These are phyloP conservation scores for Nematocida sp. DNA, from an alignment of 371 early-diverging fungal genomes.

Conservation along the genomic window DNA sequence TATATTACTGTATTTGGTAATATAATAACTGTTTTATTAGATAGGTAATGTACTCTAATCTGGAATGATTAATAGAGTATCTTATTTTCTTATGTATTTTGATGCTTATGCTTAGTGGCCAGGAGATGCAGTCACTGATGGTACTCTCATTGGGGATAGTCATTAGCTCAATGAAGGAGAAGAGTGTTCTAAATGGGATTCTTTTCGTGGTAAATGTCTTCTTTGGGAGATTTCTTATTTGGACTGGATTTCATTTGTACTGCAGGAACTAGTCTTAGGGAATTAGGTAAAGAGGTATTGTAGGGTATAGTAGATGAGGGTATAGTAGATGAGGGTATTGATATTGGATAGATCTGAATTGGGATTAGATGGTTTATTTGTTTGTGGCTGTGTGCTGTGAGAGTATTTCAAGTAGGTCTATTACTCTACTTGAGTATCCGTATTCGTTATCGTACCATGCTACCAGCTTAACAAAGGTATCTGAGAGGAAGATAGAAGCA, in stretches of 20 bases:
- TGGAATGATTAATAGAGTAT: no score
- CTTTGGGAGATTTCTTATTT: slow-evolving; percentile 22
- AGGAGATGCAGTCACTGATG: background rate
- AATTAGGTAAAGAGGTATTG: no score
- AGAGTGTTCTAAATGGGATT: background rate
- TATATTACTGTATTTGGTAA: no score
- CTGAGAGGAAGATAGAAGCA: slow-evolving; percentile 87
- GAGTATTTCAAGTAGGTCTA: slow-evolving; percentile 58
- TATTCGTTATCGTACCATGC: slow-evolving; percentile 76
- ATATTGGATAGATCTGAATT: background rate
- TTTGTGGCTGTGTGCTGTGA: background rate
- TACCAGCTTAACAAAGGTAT: slow-evolving; percentile 92
- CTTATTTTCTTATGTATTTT: background rate
- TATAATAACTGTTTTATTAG: no score
- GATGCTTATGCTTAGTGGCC: background rate
- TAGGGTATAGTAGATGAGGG: no score
- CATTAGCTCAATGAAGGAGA: background rate
- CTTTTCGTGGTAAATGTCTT: slow-evolving; percentile 22
- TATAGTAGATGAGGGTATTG: no score
- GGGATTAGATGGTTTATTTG: background rate
- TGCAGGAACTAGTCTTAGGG: slow-evolving; percentile 15
- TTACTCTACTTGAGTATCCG: slow-evolving; percentile 80
- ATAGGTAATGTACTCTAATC: no score
- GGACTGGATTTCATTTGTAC: slow-evolving; percentile 41
- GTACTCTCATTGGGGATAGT: background rate